Conservation (phyloP, 768 basidiomycete genomes). For the Russula abietina region DNA sequence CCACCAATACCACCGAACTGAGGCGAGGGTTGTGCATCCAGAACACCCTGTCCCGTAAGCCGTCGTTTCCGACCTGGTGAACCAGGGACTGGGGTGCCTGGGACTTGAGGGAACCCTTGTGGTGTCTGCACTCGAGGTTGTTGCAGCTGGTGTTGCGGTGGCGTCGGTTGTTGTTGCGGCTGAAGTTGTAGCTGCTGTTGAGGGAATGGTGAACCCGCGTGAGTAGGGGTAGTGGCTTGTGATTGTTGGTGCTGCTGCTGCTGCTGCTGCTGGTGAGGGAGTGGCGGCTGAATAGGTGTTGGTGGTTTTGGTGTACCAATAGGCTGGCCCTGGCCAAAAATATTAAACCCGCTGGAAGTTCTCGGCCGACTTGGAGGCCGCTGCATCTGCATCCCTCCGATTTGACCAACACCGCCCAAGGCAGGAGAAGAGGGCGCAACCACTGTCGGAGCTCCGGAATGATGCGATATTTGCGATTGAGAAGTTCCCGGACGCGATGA, state of each 20-base stretch:
- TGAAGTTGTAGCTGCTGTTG: slow-evolving; percentile 21
- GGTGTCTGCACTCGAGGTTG: slow-evolving; percentile 6
- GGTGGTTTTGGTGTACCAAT: slow-evolving; percentile 21
- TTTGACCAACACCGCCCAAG: slow-evolving; percentile 11
- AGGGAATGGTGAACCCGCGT: slow-evolving; percentile 17
- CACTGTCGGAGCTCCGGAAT: slow-evolving; percentile 6
- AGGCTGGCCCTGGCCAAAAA: slow-evolving; percentile 20
- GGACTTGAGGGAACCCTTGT: slow-evolving; percentile 20
- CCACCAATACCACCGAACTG: slow-evolving; percentile 18
- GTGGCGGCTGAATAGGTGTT: slow-evolving; percentile 29
- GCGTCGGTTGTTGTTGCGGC: slow-evolving; percentile 11
- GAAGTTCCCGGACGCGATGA: slow-evolving; percentile 24
- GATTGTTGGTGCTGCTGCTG: slow-evolving; percentile 29
- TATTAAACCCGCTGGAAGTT: slow-evolving; percentile 26
- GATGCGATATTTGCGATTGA: slow-evolving; percentile 23
- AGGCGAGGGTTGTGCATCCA: slow-evolving; percentile 17
- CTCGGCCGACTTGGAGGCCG: slow-evolving; percentile 31
- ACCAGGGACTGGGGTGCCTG: slow-evolving; percentile 11
- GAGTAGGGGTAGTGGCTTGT: slow-evolving; percentile 24
- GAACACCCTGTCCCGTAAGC: slow-evolving; percentile 10
- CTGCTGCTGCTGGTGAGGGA: slow-evolving; percentile 30
- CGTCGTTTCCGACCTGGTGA: slow-evolving; percentile 25
- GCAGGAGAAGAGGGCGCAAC: slow-evolving; percentile 19
- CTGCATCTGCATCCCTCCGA: slow-evolving; percentile 27
- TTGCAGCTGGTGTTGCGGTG: slow-evolving; percentile 4